Evolutionary conservation across 75 land plant species (phyloP), one percentile per base, ranked within the genome.

Genomic region (Cunninghamia lanceolata): DNA sequence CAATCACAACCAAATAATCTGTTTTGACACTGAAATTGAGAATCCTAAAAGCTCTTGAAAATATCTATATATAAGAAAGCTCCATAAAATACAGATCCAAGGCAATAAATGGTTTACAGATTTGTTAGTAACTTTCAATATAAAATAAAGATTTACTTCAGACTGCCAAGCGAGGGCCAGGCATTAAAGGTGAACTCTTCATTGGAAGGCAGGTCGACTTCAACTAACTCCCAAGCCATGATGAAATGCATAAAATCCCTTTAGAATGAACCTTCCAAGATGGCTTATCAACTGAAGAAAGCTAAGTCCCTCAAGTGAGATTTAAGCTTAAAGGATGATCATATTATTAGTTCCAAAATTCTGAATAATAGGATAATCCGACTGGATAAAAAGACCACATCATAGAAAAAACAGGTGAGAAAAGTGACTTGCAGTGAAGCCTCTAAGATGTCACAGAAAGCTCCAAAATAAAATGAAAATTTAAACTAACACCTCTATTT

Each of bases 21-120:
- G 66, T 38, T 47, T 46, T 45, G 19, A 59, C 45, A 40, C n/a
- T 34, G 56, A 82, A 46, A 35, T 25, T 52, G 59, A 52, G n/a
- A 82, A 82, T 47, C 83, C 56, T 35, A 43, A 85, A 73, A 71
- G 21, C 39, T 83, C n/a, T 85, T 38, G 86, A 35, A 85, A 36
- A n/a, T 43, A 38, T 19, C 78, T 75, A 9, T 36, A 4, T 85
- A 56, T 34, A 63, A 66, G 35, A 79, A 82, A 85, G 75, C 3
- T 50, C 71, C 82, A 21, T 40, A 28, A 42, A 71, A 43, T 45
- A 40, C 30, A 25, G 4, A 78, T 43, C 45, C 46, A 45, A 0
- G 50, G 28, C 13, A 43, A 45, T 80, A 28, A 11, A 40, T n/a
- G 46, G 45, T 25, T 80, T 80, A 45, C 4, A 43, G 15, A 43